Evolutionary conservation across 495 filamentous ascomycete genomes (phyloP).

Genomic region (Neurospora sp.): DNA sequence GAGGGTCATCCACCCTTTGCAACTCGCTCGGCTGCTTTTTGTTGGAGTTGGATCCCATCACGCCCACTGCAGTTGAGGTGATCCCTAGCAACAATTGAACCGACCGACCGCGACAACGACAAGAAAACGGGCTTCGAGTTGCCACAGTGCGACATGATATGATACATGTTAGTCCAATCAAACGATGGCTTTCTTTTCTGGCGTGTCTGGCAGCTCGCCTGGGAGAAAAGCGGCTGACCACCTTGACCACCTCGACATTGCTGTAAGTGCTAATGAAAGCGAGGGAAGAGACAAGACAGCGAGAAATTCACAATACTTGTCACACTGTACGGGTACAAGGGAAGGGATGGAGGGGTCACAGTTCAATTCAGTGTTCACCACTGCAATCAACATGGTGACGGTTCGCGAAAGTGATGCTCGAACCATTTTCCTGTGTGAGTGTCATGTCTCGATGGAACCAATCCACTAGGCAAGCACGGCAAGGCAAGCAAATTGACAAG

Average conservation of each 20-base stretch:
- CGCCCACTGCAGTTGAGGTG: not conserved
- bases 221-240: not conserved
- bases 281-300: not conserved
- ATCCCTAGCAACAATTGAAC: not conserved
- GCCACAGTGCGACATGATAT: not conserved
- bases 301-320: not conserved
- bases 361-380: not conserved
- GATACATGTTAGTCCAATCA: not conserved
- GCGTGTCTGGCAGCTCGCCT: not conserved
- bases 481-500: not conserved
- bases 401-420: not conserved
- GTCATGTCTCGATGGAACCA: not conserved
- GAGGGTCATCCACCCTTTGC: not conserved
- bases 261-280: not conserved
- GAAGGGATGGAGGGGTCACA: not conserved
- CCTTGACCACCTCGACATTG: not conserved
- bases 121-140: not conserved
- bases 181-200: not conserved
- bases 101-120: not conserved
- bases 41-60: not conserved
- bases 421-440: not conserved
- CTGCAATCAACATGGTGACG: not conserved
- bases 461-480: not conserved
- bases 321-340: not conserved
- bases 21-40: not conserved